Conservation (phyloP, 257 asterid genomes). For the Solanum etuberosum region DNA sequence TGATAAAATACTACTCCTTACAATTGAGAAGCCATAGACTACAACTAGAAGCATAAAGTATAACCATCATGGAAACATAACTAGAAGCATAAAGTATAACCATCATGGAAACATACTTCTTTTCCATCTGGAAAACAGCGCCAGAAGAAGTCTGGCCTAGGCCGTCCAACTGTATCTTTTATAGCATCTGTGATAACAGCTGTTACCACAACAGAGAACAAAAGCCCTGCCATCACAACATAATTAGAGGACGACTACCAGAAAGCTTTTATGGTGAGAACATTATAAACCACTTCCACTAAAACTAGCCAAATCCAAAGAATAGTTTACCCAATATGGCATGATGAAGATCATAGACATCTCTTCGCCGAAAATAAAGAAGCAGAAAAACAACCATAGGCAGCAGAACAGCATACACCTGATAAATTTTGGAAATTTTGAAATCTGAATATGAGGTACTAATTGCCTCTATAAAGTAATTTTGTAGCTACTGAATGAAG, state of each 20-base stretch:
- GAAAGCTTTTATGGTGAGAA: background rate
- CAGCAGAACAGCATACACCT: slow-evolving; percentile 54
- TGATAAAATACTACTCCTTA: background rate
- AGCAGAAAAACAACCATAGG: slow-evolving; percentile 52
- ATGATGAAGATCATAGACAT: slow-evolving; percentile 84
- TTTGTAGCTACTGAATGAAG: background rate
- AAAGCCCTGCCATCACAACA: slow-evolving; percentile 34
- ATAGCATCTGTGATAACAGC: slow-evolving; percentile 60
- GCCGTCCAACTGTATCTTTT: slow-evolving; percentile 80
- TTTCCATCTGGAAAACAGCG: slow-evolving; percentile 91
- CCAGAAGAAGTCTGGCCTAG: slow-evolving; percentile 96
- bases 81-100: background rate
- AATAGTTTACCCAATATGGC: slow-evolving; percentile 50
- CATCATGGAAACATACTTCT: slow-evolving; percentile 39
- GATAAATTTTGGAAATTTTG: background rate
- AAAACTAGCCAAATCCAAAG: background rate
- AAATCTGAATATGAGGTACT: background rate
- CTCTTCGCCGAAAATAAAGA: slow-evolving; percentile 55
- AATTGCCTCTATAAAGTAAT: slow-evolving; percentile 2
- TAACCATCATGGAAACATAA: slow-evolving; percentile 18
- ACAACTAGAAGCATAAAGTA: background rate
- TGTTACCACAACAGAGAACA: slow-evolving; percentile 51
- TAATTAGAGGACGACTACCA: background rate
- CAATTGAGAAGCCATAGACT: background rate
- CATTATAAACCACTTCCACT: background rate